Evolutionary conservation across 352 stramenopile species (phyloP), one percentile per base, ranked within the genome.

Genomic region (Plasmopara halstedii): DNA sequence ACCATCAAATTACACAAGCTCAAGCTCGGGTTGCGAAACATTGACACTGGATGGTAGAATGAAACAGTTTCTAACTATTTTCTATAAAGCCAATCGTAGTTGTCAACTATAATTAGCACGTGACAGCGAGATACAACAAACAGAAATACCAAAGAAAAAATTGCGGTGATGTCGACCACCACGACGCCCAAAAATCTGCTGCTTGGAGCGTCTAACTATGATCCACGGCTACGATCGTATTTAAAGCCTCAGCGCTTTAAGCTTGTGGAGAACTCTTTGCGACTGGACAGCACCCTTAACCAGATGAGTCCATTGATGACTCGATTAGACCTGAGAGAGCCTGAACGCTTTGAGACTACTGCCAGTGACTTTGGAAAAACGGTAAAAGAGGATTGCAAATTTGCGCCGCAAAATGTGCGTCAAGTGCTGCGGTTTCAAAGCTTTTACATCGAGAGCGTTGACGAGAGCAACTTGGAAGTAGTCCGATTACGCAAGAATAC

Each of bases 381-480:
- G 42, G 55, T 52, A 14, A 17, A 15, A 0, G 41, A 66, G 17
- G 25, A 76, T 5, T 88, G 73, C 63, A 88, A 85, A 49, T 91
- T 91, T 33, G 80, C 80, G 2, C 80, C 80, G 9, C 72, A 88
- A 52, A 86, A 88, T 38, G 68, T 86, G 10, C 73, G 53, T 44
- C 88, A 88, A 49, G 71, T 91, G 36, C 59, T 94, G 37, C 82
- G 84, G 14, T 96, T 96, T 60, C 85, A 83, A 42, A 73, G 59
- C 23, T 95, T 92, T 46, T 95, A 91, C 40, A 46, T 91, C 29
- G 85, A 95, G 33, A 64, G 53, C 11, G 80, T 94, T 11, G 67
- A 89, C 39, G 86, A 96, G 25, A 88, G 73, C 58, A 83, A 84
- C 38, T 51, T 80, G 18, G 87, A 94, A 53, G 35, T 86, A 35